Evolutionary conservation across 108 stramenopile species (phyloP), one percentile per base, ranked within the genome.

Genomic region (Skeletonema grethae): DNA sequence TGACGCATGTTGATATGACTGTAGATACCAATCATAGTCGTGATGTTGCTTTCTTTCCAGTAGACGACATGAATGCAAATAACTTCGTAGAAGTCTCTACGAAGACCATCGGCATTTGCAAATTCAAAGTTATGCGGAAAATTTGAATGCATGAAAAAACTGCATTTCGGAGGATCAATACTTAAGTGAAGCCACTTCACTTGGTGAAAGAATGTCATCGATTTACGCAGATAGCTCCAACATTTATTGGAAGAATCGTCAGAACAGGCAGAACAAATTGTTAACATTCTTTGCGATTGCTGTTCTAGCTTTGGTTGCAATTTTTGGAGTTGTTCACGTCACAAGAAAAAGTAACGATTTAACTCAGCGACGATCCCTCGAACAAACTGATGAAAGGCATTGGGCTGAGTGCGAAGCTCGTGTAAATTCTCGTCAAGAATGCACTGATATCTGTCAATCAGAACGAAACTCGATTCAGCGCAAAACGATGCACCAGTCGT

Each of bases 1-100:
- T 95, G 32, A 87, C 87, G 7, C 63, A 73, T 29, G 74, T 89
- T 13, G 84, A 82, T 22, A 65, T 65, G 56, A 34, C 5, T 0
- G 38, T 79, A 31, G 58, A 70, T 53, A 53, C 50, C 2, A 53
- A 53, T 24, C 50, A 24, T 1, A 11, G n/a, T 22, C 22, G 60
- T 56, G 18, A 57, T 12, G 61, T 80, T 53, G 56, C 72, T 6
- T 64, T 67, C 57, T 80, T 80, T 67, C 72, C 79, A 39, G 12
- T 70, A 36, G 46, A 48, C 18, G 56, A 46, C 25, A 59, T 80
- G 38, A 48, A 30, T 3, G 31, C 12, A 30, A 32, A 72, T 53
- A 63, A 41, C 9, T 73, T 69, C 28, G 45, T 69, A 8, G 63
- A 80, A 63, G 67, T 69, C 5, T 70, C 57, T 4, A 22, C 36